Evolutionary conservation across 345 rosid species (phyloP).

Genomic region (Lepidium sativum): DNA sequence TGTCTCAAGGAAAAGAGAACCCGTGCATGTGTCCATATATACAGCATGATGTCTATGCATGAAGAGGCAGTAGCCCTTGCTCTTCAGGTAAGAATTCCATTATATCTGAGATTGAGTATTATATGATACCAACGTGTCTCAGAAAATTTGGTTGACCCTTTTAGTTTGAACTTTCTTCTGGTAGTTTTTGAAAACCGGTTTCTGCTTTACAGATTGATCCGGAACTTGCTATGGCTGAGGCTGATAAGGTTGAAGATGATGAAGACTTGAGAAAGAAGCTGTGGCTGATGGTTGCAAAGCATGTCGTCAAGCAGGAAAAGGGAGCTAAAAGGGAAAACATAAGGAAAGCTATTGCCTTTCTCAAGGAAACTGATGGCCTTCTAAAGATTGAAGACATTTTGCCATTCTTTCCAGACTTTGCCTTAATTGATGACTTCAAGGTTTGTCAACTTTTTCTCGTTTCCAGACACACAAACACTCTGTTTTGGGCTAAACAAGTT

Average conservation of each 20-base stretch:
- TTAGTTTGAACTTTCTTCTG: background rate
- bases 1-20: constrained; percentile 93
- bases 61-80: constrained; percentile 99
- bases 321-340: constrained; percentile 97
- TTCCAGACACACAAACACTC: background rate
- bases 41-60: constrained; percentile 99
- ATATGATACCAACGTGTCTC: background rate
- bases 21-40: constrained; percentile 97
- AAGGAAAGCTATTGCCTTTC: constrained; percentile 92
- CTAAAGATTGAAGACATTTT: constrained; percentile 95
- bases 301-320: constrained; percentile 88
- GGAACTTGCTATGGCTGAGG: constrained; percentile 99
- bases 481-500: background rate
- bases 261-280: constrained; percentile 97
- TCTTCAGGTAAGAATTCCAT: constrained; percentile 57
- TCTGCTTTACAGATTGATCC: constrained; percentile 67
- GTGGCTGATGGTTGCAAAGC: constrained; percentile 99
- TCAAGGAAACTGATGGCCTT: constrained; percentile 97
- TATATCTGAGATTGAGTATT: background rate
- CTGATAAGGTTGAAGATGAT: constrained; percentile 98
- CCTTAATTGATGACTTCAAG: constrained; percentile 98
- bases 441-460: constrained; percentile 30
- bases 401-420: constrained; percentile 98
- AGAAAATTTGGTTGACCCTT: background rate
- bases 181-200: constrained; percentile 2